Base-by-base conservation (phyloP, 108 stramenopile species). In the Nannochloropsis oceanica region DNA sequence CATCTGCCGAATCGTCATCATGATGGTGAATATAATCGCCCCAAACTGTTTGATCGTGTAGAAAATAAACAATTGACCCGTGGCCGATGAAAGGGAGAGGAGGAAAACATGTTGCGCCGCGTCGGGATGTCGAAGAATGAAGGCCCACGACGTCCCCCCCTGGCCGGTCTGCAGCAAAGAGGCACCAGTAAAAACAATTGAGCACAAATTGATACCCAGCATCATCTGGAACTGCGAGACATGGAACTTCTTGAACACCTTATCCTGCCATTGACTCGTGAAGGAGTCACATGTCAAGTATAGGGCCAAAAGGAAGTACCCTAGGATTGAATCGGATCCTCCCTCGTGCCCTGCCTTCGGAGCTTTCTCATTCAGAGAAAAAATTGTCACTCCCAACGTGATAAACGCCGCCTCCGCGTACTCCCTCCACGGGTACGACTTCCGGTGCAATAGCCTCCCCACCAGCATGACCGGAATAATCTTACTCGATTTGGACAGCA, bases 51-150 rank as follows among this genome's bases (percentile, higher is more conserved):
- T 91, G 87, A 91, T 91, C 13, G 91, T 91, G 89, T 88, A 91
- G 82, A 91, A 91, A 26, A 91, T 91, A 85, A 91, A 91, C n/a
- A 91, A 84, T 85, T 91, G 91, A 0, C 91, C 91, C 27, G 90
- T 89, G 14, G 91, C 90, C 14, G 88, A 89, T 43, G 83, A 27
- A 43, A 86, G 42, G 34, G 81, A 82, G 13, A 81, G 80, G 13
- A 34, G 26, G 27, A 86, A 81, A 2, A 26, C 80, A 24, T 81
- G 25, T 8, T 81, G 80, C 25, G 59, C 59, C 22, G 59, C 59
- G n/a, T 73, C 59, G 22, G 59, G 59, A n/a, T 73, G 59, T n/a
- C 59, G 59, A 18, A 73, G 18, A 7, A 73, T 73, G 9, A 73
- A 73, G 59, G 59, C 59, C 0, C 18, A n/a, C n/a, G 59, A 73